Evolutionary conservation across 495 filamentous ascomycete genomes (phyloP).

Genomic region (Lasiosphaeria hispida): DNA sequence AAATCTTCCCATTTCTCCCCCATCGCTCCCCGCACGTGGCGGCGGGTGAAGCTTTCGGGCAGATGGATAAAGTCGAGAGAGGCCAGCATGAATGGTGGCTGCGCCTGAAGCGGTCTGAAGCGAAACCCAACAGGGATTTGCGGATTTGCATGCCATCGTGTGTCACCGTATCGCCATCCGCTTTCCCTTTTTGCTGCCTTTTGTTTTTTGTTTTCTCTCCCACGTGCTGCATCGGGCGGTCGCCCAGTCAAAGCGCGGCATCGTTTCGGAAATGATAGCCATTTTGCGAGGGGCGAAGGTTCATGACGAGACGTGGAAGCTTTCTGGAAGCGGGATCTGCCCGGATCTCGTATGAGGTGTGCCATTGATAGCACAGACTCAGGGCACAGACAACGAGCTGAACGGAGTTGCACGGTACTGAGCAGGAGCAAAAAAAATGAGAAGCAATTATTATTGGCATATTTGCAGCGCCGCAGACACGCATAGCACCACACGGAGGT

Average conservation of each 20-base stretch:
- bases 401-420: not conserved
- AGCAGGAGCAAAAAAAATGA: not conserved
- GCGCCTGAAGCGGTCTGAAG: not conserved
- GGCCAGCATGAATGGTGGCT: not conserved
- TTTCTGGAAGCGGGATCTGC: slow-evolving; percentile 13
- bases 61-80: slow-evolving; percentile 28
- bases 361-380: not conserved
- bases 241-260: slow-evolving; percentile 5
- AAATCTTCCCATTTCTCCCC: slow-evolving; percentile 11
- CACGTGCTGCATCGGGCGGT: not conserved
- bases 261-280: slow-evolving; percentile 9
- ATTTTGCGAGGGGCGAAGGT: slow-evolving; percentile 4
- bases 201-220: not conserved
- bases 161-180: not conserved
- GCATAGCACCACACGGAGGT: slow-evolving; percentile 5
- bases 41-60: slow-evolving; percentile 33
- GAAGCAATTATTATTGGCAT: not conserved
- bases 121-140: too few relatives aligned
- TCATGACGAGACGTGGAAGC: not conserved
- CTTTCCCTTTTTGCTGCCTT: not conserved
- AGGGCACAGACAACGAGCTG: not conserved
- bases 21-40: slow-evolving; percentile 31
- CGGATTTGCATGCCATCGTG: not conserved
- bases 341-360: not conserved
- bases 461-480: not conserved